Evolutionary conservation across 306 rosid species (phyloP).

Genomic region (Boehmeria nivea): DNA sequence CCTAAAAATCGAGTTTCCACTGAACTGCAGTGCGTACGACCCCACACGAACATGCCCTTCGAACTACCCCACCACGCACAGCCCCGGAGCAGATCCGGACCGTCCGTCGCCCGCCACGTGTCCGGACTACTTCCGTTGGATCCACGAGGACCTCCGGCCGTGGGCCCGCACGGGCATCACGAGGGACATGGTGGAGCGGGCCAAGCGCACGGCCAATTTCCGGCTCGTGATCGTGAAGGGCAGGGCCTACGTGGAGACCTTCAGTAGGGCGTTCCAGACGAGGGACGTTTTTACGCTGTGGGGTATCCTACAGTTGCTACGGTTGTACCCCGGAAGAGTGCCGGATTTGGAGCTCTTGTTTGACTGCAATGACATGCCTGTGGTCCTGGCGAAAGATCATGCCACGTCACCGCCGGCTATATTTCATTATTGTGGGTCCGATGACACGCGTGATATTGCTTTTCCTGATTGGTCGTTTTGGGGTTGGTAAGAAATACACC

Average conservation of each 20-base stretch:
- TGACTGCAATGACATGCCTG: slow-evolving; percentile 84
- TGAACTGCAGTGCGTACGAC: slow-evolving; percentile 44
- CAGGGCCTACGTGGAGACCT: slow-evolving; percentile 69
- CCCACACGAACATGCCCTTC: slow-evolving; percentile 44
- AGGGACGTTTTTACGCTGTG: slow-evolving; percentile 71
- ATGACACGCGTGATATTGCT: slow-evolving; percentile 61
- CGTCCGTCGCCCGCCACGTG: slow-evolving; percentile 29
- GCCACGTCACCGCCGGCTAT: slow-evolving; percentile 56
- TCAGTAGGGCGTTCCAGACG: slow-evolving; percentile 59
- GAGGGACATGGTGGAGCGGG: slow-evolving; percentile 45
- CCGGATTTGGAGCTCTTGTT: slow-evolving; percentile 95
- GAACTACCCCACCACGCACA: slow-evolving; percentile 19
- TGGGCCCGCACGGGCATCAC: slow-evolving; percentile 84
- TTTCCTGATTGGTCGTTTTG: slow-evolving; percentile 99
- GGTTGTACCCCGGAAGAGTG: slow-evolving; percentile 69
- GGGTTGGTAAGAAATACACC: slow-evolving; percentile 66
- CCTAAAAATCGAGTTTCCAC: slow-evolving; percentile 26
- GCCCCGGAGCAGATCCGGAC: slow-evolving; percentile 12
- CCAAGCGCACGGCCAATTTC: slow-evolving; percentile 55
- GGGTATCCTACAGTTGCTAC: slow-evolving; percentile 80
- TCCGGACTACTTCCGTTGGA: slow-evolving; percentile 89
- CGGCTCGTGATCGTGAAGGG: slow-evolving; percentile 54
- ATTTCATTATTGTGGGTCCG: slow-evolving; percentile 71
- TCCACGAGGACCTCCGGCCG: slow-evolving; percentile 75
- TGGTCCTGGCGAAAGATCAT: slow-evolving; percentile 12